Conservation (phyloP, 116 monocot species). For the Zostera marina region DNA sequence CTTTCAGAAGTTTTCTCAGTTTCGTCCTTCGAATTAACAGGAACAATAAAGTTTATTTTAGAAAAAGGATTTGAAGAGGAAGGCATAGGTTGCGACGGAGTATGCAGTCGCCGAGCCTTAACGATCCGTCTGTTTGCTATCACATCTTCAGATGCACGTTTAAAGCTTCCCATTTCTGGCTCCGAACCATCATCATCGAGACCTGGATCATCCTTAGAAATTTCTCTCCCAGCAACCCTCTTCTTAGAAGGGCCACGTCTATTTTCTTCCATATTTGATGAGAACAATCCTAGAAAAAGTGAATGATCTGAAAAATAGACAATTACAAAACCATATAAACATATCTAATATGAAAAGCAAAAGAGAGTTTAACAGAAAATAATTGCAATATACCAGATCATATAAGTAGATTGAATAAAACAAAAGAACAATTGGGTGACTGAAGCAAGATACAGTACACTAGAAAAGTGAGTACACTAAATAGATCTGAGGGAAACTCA, state of each 20-base stretch:
- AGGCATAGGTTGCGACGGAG: conserved; percentile 5
- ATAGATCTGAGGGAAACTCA: too few relatives aligned
- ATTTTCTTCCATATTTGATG: conserved; percentile 31
- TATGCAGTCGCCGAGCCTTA: conserved; percentile 50
- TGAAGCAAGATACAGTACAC: too few relatives aligned
- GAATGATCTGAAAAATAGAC: neutral
- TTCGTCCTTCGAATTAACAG: conserved; percentile 19
- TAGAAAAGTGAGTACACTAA: too few relatives aligned
- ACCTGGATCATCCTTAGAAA: conserved; percentile 57
- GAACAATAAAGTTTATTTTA: conserved; percentile 32
- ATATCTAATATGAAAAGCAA: too few relatives aligned
- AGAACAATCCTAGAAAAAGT: neutral
- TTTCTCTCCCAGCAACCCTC: conserved; percentile 21
- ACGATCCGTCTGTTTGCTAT: conserved; percentile 80
- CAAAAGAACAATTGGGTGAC: too few relatives aligned
- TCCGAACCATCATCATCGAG: conserved; percentile 37
- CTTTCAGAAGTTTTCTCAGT: conserved; percentile 7
- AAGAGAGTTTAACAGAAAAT: too few relatives aligned
- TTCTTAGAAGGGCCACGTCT: conserved; percentile 36
- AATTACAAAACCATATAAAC: too few relatives aligned
- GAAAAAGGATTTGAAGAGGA: conserved; percentile 71
- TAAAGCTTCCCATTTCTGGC: conserved; percentile 71
- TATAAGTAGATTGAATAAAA: too few relatives aligned
- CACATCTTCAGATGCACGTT: conserved; percentile 76
- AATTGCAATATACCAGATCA: too few relatives aligned